Conservation (phyloP, 2,329 filamentous ascomycete species). For the Xylariaceae sp. region DNA sequence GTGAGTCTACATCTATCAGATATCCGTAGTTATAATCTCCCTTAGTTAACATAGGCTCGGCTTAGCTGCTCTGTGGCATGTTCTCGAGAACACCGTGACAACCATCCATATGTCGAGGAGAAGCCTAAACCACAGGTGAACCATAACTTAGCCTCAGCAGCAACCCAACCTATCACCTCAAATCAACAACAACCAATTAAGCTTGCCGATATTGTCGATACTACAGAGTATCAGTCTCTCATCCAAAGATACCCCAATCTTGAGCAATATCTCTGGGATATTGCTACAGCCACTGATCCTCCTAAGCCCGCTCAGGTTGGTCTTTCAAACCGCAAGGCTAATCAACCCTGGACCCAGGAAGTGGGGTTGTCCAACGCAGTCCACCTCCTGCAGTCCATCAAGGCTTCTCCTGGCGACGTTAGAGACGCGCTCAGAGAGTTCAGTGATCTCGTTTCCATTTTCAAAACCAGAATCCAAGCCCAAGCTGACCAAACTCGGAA, state of each 20-base stretch:
- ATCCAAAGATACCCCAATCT: slow-evolving; percentile 39
- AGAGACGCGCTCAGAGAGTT: slow-evolving; percentile 67
- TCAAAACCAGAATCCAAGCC: slow-evolving; percentile 39
- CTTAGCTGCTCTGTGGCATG: slow-evolving; percentile 65
- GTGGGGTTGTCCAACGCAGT: slow-evolving; percentile 63
- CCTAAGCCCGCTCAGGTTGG: slow-evolving; percentile 23
- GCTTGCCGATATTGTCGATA: slow-evolving; percentile 35
- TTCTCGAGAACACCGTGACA: slow-evolving; percentile 58
- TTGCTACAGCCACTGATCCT: slow-evolving; percentile 41
- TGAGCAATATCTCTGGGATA: slow-evolving; percentile 35
- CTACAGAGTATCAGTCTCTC: slow-evolving; percentile 38
- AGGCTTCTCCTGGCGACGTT: slow-evolving; percentile 56
- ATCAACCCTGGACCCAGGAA: slow-evolving; percentile 61
- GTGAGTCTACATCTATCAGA: slow-evolving; percentile 48
- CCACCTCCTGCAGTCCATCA: slow-evolving; percentile 57
- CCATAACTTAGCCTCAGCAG: not conserved
- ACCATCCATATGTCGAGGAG: slow-evolving; percentile 50
- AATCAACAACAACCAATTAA: slow-evolving; percentile 6
- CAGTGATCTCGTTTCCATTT: slow-evolving; percentile 60
- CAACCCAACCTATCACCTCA: not conserved
- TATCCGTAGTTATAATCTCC: not conserved
- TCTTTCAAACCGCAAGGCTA: slow-evolving; percentile 24
- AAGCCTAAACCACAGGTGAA: slow-evolving; percentile 10
- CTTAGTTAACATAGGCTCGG: slow-evolving; percentile 10
- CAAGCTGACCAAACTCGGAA: slow-evolving; percentile 48